These are phyloP conservation scores for Aurifilum marmelostoma DNA, from an alignment of 2,329 filamentous ascomycete species.

Conservation along the genomic window DNA sequence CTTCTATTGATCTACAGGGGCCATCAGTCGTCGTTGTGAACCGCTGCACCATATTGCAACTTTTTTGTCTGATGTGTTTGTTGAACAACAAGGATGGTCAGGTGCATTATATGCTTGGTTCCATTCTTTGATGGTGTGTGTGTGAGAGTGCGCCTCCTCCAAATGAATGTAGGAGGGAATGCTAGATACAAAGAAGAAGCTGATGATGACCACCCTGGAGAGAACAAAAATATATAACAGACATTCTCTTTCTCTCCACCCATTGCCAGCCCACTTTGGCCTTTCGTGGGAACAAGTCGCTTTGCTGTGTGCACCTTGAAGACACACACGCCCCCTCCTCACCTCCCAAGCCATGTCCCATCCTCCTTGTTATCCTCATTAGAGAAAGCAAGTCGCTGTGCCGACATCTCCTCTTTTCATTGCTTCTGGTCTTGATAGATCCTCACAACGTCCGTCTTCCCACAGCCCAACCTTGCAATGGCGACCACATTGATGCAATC, in stretches of 20 bases:
- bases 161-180: neutral
- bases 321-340: neutral
- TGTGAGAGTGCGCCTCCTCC: too few species aligned
- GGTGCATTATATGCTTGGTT: neutral
- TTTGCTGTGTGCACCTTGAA: neutral
- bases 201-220: neutral
- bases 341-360: too few species aligned
- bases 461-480: neutral
- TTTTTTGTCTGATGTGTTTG: neutral
- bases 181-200: neutral
- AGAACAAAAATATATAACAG: neutral
- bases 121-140: neutral
- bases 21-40: neutral
- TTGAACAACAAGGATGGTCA: neutral
- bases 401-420: neutral
- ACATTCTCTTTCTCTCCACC: neutral
- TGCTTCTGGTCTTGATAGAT: neutral
- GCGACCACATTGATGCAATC: neutral
- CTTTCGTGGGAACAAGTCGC: neutral
- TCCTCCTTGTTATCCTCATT: neutral
- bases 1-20: conserved; percentile 30
- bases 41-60: conserved; percentile 7
- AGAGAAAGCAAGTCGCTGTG: neutral
- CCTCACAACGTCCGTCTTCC: neutral
- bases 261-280: neutral